Base-by-base conservation (phyloP, 805 yeast species). In the Kuraishia ogatae region DNA sequence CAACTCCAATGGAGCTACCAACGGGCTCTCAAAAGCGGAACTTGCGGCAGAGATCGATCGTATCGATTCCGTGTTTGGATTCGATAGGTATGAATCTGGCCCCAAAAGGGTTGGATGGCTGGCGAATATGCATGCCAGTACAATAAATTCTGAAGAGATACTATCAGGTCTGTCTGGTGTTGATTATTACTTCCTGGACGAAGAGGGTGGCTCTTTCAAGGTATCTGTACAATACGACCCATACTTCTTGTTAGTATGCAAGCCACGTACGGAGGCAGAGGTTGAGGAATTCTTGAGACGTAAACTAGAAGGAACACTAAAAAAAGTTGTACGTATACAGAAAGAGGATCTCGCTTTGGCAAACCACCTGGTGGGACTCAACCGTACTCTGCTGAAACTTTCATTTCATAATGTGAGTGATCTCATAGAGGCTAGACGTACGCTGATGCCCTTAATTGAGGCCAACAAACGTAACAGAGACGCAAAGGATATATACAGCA, bases 181-280 rank as follows among this genome's bases (percentile, higher is more conserved):
- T 2, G 97, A 94, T 62, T 91, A 87, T 68, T 96, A 96, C 66
- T 94, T 96, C 62, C 71, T 94, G 7, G 98, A 92, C 67, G 97
- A 89, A 63, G 97, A 92, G 67, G 99, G 99, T 51, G 99, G 97
- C 6, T 83, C 88, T 50, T 94, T 96, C 74, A 94, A 93, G 66
- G 85, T 91, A 2, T 86, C 96, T 0, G 70, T 89, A 15, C 86
- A 80, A 56, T 89, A 81, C 65, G 91, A 89, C 61, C 99, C 99
- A 0, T 94, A 94, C 67, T 88, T 94, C 64, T 80, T 86, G 53
- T 71, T 94, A 11, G 76, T 82, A 2, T 82, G 89, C 59, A 74
- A 79, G n/a, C 79, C 79, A 1, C 82, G 83, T 19, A 70, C 71
- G 19, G 89, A 84, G 57, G 69, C 81, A 1, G 97, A 89, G 59